These are phyloP conservation scores for Ceratobasidium sp. DNA, from an alignment of 1,284 basidiomycete species.

Conservation along the genomic window DNA sequence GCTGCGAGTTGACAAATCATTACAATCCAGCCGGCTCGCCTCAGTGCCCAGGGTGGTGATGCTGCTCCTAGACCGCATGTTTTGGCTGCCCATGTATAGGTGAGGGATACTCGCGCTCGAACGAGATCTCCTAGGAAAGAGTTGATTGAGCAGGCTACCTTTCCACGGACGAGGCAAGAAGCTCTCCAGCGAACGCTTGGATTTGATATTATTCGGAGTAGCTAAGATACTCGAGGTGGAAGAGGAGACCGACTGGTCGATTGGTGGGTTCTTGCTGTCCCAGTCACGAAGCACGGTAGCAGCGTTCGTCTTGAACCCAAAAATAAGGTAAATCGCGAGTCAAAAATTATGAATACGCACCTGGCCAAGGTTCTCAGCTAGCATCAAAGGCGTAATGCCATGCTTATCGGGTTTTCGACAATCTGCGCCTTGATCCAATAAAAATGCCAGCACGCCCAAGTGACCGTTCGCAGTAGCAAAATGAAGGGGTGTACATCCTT, in stretches of 20 bases:
- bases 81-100: background rate
- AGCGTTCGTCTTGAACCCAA: background rate
- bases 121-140: background rate
- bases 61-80: conserved; percentile 7
- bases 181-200: conserved; percentile 48
- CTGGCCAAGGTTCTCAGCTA: conserved; percentile 61
- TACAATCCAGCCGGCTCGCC: background rate
- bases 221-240: background rate
- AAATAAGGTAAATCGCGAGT: conserved; percentile 52
- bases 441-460: conserved; percentile 75
- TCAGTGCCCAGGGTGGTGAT: background rate
- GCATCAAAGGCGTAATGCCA: conserved; percentile 77
- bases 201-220: conserved; percentile 39
- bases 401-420: conserved; percentile 87
- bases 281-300: conserved; percentile 18
- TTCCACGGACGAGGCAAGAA: conserved; percentile 14
- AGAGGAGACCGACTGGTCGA: background rate
- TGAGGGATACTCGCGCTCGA: conserved; percentile 8
- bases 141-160: background rate
- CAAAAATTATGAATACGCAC: conserved; percentile 58
- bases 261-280: conserved; percentile 1
- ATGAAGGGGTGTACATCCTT: conserved; percentile 80
- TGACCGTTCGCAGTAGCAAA: conserved; percentile 95
- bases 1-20: background rate
- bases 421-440: conserved; percentile 84